These are phyloP conservation scores for Talaromyces sp. DNA, from an alignment of 2,329 filamentous ascomycete species.

Conservation along the genomic window DNA sequence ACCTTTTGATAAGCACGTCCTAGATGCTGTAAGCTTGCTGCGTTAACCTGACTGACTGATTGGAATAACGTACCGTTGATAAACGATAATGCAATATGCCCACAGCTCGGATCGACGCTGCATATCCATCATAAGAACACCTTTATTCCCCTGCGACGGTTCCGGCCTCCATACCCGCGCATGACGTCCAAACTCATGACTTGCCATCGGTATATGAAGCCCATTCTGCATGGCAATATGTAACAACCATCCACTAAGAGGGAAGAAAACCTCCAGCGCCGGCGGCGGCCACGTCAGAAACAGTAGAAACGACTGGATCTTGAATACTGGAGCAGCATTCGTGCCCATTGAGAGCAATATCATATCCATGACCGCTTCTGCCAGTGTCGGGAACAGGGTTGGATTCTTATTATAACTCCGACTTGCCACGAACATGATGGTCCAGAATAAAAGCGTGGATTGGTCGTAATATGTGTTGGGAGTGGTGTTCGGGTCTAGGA, in stretches of 20 bases:
- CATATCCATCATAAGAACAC: slow-evolving; percentile 32
- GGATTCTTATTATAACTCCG: slow-evolving; percentile 36
- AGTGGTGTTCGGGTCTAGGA: slow-evolving; percentile 46
- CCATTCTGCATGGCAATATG: slow-evolving; percentile 42
- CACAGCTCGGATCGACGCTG: slow-evolving; percentile 36
- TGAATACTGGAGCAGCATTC: slow-evolving; percentile 28
- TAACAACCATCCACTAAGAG: slow-evolving; percentile 34
- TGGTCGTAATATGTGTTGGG: slow-evolving; percentile 73
- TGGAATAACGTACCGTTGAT: slow-evolving; percentile 30
- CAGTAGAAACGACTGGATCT: slow-evolving; percentile 34
- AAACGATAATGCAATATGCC: slow-evolving; percentile 37
- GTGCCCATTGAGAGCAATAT: slow-evolving; percentile 32
- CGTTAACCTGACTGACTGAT: not conserved
- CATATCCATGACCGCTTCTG: slow-evolving; percentile 32
- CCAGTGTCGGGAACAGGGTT: slow-evolving; percentile 32
- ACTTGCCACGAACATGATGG: slow-evolving; percentile 44
- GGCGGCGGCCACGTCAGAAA: slow-evolving; percentile 40
- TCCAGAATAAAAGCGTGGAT: slow-evolving; percentile 80
- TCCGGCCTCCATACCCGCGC: slow-evolving; percentile 21
- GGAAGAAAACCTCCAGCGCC: slow-evolving; percentile 32
- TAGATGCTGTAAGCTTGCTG: slow-evolving; percentile 14
- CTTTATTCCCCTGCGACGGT: slow-evolving; percentile 12
- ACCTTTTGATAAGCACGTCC: slow-evolving; percentile 36
- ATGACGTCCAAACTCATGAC: slow-evolving; percentile 37
- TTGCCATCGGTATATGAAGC: slow-evolving; percentile 39